Conservation (phyloP, 768 basidiomycete genomes). For the Mrakia hoshinonis region DNA sequence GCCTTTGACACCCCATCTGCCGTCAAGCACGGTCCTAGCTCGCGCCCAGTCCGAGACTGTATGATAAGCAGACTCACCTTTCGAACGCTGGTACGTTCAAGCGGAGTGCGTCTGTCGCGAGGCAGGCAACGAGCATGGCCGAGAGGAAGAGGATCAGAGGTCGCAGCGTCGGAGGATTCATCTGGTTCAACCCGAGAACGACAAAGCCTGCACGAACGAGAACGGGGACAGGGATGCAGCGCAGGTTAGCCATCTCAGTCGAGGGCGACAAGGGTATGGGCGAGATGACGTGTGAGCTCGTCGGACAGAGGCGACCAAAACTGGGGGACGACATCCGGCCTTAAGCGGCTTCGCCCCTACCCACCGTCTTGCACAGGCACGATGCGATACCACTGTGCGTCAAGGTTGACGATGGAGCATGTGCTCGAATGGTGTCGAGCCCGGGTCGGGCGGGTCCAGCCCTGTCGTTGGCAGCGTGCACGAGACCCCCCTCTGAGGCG, state of each 20-base stretch:
- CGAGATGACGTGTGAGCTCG: not conserved
- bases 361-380: too few species aligned
- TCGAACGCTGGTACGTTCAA: slow-evolving; percentile 59
- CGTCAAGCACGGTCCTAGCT: too few species aligned
- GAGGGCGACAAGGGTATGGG: too few species aligned
- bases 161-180: slow-evolving; percentile 45
- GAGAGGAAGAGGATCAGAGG: slow-evolving; percentile 57
- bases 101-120: slow-evolving; percentile 66
- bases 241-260: not conserved
- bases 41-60: not conserved
- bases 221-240: not conserved
- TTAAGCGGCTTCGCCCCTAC: too few species aligned
- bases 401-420: too few species aligned
- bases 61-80: slow-evolving; percentile 6
- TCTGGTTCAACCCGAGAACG: slow-evolving; percentile 53
- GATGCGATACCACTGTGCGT: too few species aligned
- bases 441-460: not conserved
- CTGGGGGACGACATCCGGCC: too few species aligned
- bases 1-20: too few species aligned
- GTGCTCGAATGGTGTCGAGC: not conserved
- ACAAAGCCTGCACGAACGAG: slow-evolving; percentile 35
- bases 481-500: not conserved
- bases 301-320: too few species aligned
- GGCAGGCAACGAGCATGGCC: slow-evolving; percentile 57
- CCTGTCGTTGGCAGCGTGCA: not conserved